Evolutionary conservation across 176 grass and related monocot genomes (phyloP).

Genomic region (Triticum timopheevii): DNA sequence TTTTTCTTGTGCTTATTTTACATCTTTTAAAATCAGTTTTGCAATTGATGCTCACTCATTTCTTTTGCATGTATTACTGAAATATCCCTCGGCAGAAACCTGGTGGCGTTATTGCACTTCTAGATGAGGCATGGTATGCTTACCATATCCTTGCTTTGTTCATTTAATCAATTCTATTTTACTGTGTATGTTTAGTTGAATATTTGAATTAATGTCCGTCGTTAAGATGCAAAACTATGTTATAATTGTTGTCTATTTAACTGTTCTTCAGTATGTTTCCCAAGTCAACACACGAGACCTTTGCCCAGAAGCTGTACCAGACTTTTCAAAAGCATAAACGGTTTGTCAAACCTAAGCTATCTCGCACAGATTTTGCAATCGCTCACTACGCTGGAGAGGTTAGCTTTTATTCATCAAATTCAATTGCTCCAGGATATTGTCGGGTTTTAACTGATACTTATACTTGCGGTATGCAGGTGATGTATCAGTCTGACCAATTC

Average conservation of each 20-base stretch:
- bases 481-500: conserved; percentile 96
- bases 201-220: conserved; percentile 22
- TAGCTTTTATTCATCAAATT: conserved; percentile 30
- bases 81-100: conserved; percentile 72
- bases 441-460: conserved; percentile 13
- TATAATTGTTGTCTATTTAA: conserved; percentile 18
- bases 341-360: conserved; percentile 92
- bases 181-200: not conserved
- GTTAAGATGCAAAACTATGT: conserved; percentile 25
- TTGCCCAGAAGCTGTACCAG: conserved; percentile 97
- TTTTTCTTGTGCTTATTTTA: conserved; percentile 30
- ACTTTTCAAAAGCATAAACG: conserved; percentile 88
- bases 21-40: conserved; percentile 20
- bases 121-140: conserved; percentile 96
- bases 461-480: conserved; percentile 47
- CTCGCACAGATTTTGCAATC: conserved; percentile 94
- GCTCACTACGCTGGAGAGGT: conserved; percentile 96
- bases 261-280: conserved; percentile 85
- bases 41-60: not conserved
- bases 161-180: conserved; percentile 26
- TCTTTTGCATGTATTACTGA: conserved; percentile 24
- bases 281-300: conserved; percentile 97
- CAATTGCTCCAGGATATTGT: not conserved
- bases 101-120: conserved; percentile 96
- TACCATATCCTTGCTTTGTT: conserved; percentile 25